Evolutionary conservation across 495 filamentous ascomycete species (phyloP), one percentile per base, ranked within the genome.

Genomic region (Xylaria sp.): DNA sequence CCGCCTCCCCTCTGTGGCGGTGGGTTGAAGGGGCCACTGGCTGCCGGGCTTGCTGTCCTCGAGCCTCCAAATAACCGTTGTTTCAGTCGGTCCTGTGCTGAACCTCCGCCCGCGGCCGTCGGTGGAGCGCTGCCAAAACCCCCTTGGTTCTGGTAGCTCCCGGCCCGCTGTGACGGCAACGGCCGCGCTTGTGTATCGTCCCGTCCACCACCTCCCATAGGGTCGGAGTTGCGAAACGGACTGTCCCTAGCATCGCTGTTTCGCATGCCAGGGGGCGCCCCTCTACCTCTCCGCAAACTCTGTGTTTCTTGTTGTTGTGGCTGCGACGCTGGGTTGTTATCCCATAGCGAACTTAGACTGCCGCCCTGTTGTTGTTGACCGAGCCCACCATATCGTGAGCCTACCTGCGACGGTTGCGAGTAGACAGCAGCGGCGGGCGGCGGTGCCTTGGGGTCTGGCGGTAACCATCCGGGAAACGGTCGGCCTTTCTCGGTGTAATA

Each of bases 401-500:
- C 84, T 65, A 83, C 82, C 82, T 82, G 81, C 80, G 77, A 26
- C 72, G 84, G 78, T 73, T 85, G 84, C 72, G 87, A 82, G 77
- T 85, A 83, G 50, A 90, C 82, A 62, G 86, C 77, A 59, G 79
- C 82, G 70, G 79, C 78, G 0, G 88, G 86, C 29, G 90, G 84
- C 40, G 86, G 88, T 4, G 88, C 90, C 75, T 92, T 93, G 5
- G 94, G 94, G 74, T 94, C 93, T 17, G 91, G 92, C 33, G 92
- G 94, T 14, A 99, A 92, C 96, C 96, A 99, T 71, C 84, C 80
- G 9, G 96, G 96, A 76, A 93, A 93, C 0, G 92, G 88, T 19
- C 90, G 89, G 72, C 90, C 90, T 75, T 97, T 97, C 78, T 98
- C 96, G 44, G 83, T 89, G 84, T 99, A 99, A 86, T 98, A 97